phyloP scores from a whole-genome alignment of 2,329 filamentous ascomycete species.

The Aspergillus unguis region DNA sequence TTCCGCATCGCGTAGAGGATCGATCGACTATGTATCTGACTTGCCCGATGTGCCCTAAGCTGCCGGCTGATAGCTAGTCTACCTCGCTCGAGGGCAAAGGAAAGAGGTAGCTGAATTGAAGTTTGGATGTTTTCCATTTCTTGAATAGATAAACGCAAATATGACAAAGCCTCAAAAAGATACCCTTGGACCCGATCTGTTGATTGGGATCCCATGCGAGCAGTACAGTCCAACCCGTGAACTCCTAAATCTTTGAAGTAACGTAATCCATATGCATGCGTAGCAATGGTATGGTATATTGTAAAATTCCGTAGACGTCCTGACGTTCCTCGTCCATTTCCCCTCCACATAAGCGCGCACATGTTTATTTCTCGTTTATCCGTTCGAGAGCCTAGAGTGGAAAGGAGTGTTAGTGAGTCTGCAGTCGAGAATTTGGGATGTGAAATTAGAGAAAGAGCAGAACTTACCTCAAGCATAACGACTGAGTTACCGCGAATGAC shows the following conservation, averaged over 20 bases:
- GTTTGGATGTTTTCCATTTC: constrained; percentile 8
- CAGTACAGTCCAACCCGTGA: constrained; percentile 35
- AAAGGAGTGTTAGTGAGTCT: constrained; percentile 3
- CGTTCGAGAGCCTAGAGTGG: constrained; percentile 38
- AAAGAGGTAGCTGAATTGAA: constrained; percentile 1
- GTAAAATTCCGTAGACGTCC: not conserved
- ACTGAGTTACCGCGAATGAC: constrained; percentile 97
- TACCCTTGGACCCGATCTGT: constrained; percentile 22
- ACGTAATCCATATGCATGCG: constrained; percentile 19
- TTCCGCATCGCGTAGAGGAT: no score
- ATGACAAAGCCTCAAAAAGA: constrained; percentile 18
- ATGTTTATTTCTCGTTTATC: constrained; percentile 40
- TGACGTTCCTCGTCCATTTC: constrained; percentile 15
- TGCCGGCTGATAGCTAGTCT: no score
- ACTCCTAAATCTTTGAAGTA: constrained; percentile 33
- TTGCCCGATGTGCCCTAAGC: no score
- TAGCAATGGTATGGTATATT: constrained; percentile 15
- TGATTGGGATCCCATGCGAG: constrained; percentile 25
- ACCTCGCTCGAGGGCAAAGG: no score
- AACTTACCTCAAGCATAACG: constrained; percentile 81
- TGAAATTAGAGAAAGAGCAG: not conserved
- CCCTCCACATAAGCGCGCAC: not conserved
- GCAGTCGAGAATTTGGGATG: not conserved
- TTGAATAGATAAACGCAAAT: constrained; percentile 7
- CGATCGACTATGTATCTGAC: no score